phyloP scores from a whole-genome alignment of 2,329 filamentous ascomycete species.

The Alternaria incomplexa region DNA sequence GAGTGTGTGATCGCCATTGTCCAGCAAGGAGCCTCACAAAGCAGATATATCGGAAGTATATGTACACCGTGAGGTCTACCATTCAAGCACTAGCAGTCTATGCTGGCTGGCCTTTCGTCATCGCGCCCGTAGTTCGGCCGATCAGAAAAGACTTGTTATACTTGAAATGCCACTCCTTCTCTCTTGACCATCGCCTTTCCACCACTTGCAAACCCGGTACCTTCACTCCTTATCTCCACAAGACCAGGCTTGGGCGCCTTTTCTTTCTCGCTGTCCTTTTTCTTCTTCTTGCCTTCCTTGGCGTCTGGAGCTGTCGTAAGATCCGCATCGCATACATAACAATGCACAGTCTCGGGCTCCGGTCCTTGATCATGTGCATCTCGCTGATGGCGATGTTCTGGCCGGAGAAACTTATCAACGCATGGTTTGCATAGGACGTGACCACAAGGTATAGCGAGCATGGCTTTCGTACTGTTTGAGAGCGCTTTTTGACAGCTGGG shows the following conservation, averaged over 20 bases:
- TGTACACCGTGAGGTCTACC: not conserved
- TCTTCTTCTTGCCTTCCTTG: conserved; percentile 45
- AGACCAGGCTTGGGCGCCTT: conserved; percentile 72
- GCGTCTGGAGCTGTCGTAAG: conserved; percentile 58
- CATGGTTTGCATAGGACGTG: conserved; percentile 90
- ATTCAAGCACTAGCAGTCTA: not conserved
- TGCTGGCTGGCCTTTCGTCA: not conserved
- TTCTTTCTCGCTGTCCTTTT: conserved; percentile 62
- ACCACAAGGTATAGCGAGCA: conserved; percentile 85
- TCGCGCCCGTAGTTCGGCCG: not conserved
- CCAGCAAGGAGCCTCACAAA: not conserved
- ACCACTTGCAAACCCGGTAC: conserved; percentile 90
- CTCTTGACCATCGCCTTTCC: conserved; percentile 83
- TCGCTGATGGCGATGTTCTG: conserved; percentile 43
- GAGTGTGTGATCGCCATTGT: not conserved
- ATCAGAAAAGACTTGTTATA: conserved; percentile 13
- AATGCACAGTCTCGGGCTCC: conserved; percentile 64
- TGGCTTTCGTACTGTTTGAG: conserved; percentile 80
- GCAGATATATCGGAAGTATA: no score
- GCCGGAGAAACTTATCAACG: conserved; percentile 77
- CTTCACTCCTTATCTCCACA: conserved; percentile 81
- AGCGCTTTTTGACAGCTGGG: conserved; percentile 85
- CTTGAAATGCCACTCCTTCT: conserved; percentile 77
- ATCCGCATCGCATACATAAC: conserved; percentile 87
- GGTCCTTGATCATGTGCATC: conserved; percentile 63